Base-by-base conservation (phyloP, 495 filamentous ascomycete genomes). In the Friedmanniomyces simplex region DNA sequence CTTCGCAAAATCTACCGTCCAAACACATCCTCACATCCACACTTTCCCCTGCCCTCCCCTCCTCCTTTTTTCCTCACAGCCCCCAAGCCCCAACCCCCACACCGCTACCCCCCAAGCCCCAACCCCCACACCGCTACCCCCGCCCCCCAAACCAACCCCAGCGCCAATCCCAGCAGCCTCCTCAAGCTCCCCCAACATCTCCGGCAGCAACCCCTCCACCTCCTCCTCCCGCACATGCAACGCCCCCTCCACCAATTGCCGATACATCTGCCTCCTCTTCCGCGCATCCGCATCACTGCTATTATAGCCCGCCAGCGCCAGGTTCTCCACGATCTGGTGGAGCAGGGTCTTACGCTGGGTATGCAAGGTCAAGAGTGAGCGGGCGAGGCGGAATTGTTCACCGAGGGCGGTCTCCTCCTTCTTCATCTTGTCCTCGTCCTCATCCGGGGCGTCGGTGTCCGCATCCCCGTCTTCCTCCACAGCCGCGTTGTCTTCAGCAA, bases 151-250 rank as follows among this genome's bases (percentile, higher is more conserved):
- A 32, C 28, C 10, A 3, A 10, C 28, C 28, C 10, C 28, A 32
- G n/a, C n/a, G n/a, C n/a, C n/a, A n/a, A n/a, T n/a, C n/a, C n/a
- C 28, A 32, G 3, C 28, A 32, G 28, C 37, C 43, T 74, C 80
- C 70, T 83, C 82, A 64, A 81, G 77, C 73, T 84, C 70, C 50
- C 30, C 51, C 54, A 71, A 47, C 49, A 74, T 72, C 48, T 74
- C 71, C 30, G 66, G 64, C 61, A 74, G 47, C 68, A 74, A 65
- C 1, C 46, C 55, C 61, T 71, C 71, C n/a, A 74, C 65, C 53
- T 74, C 71, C 52, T 71, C 67, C 57, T 69, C 69, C 25, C 58
- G 55, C 28, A 72, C 69, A 13, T 66, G 66, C 48, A 74, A 41
- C 58, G 71, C 71, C 18, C 70, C 71, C 14, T 64, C 62, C 45